Base-by-base conservation (phyloP, 148 eudicot species). In the Arctostaphylos glauca region DNA sequence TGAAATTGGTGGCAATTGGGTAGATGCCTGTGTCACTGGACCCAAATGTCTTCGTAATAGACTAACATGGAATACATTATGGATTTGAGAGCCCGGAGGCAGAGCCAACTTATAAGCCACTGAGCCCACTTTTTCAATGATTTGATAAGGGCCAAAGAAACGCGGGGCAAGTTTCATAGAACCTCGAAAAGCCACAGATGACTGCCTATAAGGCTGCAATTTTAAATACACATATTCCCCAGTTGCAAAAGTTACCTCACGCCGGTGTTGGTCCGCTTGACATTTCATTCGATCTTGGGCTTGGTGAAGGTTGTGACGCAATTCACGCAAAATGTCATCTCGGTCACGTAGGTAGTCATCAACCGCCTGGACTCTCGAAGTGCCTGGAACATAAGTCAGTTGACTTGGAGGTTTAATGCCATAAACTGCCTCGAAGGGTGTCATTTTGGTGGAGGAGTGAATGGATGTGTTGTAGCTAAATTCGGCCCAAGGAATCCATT, bases 401-500 rank as follows among this genome's bases (percentile, higher is more conserved):
- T 3, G 10, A 12, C 14, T 54, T 6, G 58, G 58, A 54, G 5
- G 58, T 9, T 4, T 4, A n/a, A n/a, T n/a, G n/a, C n/a, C n/a
- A n/a, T n/a, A n/a, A n/a, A n/a, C n/a, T n/a, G n/a, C n/a, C n/a
- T 54, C 58, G 12, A 54, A 54, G 58, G 58, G 58, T 9, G 14
- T 54, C 58, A 54, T 54, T 9, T 54, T 54, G 2, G 58, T 54
- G 14, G 58, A 54, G 5, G 58, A 54, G 14, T 54, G 58, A 54
- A 54, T 8, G 3, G 58, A 54, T 9, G 58, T 54, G 12, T 54
- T 54, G 7, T 54, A 54, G 58, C 12, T 73, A 44, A 73, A 73
- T 52, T 73, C 52, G 10, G 48, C 76, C 76, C 76, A 8, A 5
- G 76, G 76, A 41, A 73, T 73, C 76, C 76, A 73, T 43, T 73